Percentiles rank a stretch among this genome's conserved stretches.
These are phyloP conservation scores for Yarrowia osloensis DNA, from an alignment of 805 yeast genomes.

Conservation along the genomic window DNA sequence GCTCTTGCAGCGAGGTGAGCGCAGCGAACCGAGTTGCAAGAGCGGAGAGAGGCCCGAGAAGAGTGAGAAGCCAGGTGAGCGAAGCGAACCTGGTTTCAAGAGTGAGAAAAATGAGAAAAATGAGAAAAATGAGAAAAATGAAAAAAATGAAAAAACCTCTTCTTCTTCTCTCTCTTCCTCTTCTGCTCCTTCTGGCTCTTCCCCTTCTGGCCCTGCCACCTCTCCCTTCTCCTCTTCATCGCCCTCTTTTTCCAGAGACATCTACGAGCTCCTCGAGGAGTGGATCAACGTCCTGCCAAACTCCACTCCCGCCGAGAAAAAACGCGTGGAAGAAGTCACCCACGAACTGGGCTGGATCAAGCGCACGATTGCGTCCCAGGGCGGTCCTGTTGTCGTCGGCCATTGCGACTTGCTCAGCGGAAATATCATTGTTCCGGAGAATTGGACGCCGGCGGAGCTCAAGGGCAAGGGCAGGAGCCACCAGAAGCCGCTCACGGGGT, in stretches of 20 bases:
- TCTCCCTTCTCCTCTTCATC: too few relatives aligned
- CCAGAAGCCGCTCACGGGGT: background rate
- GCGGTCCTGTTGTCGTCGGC: slow-evolving; percentile 58
- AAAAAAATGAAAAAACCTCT: too few relatives aligned
- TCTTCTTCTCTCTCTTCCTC: too few relatives aligned
- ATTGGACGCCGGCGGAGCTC: slow-evolving; percentile 3
- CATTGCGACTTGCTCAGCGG: slow-evolving; percentile 79
- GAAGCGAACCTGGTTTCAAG: too few relatives aligned
- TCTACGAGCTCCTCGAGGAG: slow-evolving; percentile 61
- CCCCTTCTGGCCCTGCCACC: too few relatives aligned
- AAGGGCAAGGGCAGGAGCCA: background rate
- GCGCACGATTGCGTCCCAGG: slow-evolving; percentile 45
- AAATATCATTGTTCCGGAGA: slow-evolving; percentile 52
- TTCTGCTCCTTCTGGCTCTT: too few relatives aligned
- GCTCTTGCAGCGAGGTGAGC: too few relatives aligned
- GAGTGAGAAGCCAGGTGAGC: too few relatives aligned
- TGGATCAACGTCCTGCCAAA: slow-evolving; percentile 69
- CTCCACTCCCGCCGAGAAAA: slow-evolving; percentile 41
- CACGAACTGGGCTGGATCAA: slow-evolving; percentile 61
- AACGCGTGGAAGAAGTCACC: slow-evolving; percentile 47
- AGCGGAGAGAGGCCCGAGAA: too few relatives aligned
- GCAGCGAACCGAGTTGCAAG: too few relatives aligned
- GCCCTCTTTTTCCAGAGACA: slow-evolving; percentile 45
- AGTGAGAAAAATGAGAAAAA: too few relatives aligned
- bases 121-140: too few relatives aligned